phyloP scores from a whole-genome alignment of 441 rosid species.

The Aquilaria agallochum region DNA sequence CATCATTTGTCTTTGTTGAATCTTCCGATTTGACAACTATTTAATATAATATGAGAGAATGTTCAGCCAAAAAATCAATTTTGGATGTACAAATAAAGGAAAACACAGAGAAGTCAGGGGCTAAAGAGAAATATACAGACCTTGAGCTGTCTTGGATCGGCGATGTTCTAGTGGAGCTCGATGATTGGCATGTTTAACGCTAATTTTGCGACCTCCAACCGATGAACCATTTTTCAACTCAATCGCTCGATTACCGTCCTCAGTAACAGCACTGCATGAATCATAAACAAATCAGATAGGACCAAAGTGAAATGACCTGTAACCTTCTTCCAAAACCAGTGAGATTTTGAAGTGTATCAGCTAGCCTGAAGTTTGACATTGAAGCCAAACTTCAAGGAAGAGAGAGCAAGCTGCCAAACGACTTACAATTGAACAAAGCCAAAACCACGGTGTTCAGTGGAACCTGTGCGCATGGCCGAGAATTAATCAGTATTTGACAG shows the following conservation, averaged over 20 bases:
- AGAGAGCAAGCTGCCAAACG: slow-evolving; percentile 4
- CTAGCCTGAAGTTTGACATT: no score
- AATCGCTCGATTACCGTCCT: slow-evolving; percentile 80
- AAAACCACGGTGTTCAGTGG: slow-evolving; percentile 85
- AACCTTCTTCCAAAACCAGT: background rate
- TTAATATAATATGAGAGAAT: background rate
- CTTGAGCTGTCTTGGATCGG: slow-evolving; percentile 56
- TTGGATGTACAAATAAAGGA: slow-evolving; percentile 1
- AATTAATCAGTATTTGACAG: slow-evolving; percentile 3
- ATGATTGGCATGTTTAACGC: slow-evolving; percentile 78
- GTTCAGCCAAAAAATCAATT: slow-evolving; percentile 4
- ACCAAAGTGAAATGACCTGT: background rate
- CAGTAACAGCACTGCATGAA: slow-evolving; percentile 68
- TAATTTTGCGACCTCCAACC: slow-evolving; percentile 79
- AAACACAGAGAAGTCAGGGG: slow-evolving; percentile 4
- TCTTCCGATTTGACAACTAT: slow-evolving; percentile 35
- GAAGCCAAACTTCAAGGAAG: background rate
- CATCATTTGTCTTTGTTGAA: slow-evolving; percentile 20
- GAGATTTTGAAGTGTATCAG: no score
- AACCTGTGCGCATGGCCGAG: slow-evolving; percentile 42
- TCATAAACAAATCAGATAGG: background rate
- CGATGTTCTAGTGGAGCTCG: slow-evolving; percentile 79
- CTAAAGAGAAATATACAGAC: slow-evolving; percentile 28
- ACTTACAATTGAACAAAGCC: slow-evolving; percentile 91
- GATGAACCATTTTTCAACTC: slow-evolving; percentile 66